These are phyloP conservation scores for Venturia effusa DNA, from an alignment of 2,329 filamentous ascomycete genomes.

Conservation along the genomic window DNA sequence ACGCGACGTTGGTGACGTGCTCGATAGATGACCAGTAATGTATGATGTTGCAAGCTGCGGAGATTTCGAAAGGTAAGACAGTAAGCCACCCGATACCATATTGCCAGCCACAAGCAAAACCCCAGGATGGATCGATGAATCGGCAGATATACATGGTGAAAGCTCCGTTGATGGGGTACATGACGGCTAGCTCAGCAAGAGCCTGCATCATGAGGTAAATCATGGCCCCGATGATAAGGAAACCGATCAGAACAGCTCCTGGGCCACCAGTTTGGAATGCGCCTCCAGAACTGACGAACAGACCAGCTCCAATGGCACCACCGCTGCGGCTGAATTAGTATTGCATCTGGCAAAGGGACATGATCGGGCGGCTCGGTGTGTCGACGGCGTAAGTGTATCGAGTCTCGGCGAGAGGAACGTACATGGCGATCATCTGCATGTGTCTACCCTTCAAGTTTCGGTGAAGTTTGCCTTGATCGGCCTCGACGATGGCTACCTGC, in stretches of 20 bases:
- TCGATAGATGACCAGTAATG: conserved; percentile 22
- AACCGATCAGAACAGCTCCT: conserved; percentile 25
- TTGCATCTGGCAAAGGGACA: background rate
- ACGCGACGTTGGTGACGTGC: conserved; percentile 23
- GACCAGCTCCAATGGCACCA: conserved; percentile 25
- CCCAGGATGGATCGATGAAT: conserved; percentile 15
- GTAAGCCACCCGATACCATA: conserved; percentile 12
- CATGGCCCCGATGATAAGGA: conserved; percentile 40
- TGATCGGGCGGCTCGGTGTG: background rate
- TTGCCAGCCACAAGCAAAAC: conserved; percentile 24
- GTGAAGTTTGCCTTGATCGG: conserved; percentile 9
- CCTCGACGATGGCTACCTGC: background rate
- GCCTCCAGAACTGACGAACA: conserved; percentile 27
- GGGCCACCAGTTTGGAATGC: conserved; percentile 13
- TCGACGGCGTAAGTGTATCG: background rate
- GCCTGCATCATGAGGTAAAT: conserved; percentile 14
- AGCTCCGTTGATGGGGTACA: conserved; percentile 14
- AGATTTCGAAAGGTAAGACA: conserved; percentile 20
- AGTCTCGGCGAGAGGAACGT: background rate
- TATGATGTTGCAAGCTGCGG: conserved; percentile 27
- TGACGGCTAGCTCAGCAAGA: conserved; percentile 15
- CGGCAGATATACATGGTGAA: conserved; percentile 15
- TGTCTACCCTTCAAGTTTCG: conserved; percentile 11
- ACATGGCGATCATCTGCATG: conserved; percentile 14
- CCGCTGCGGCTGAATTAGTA: conserved; percentile 3